Percentiles rank a stretch among this genome's conserved stretches.
Conservation (phyloP, 1,284 basidiomycete species). For the Omphalotus olearius region DNA sequence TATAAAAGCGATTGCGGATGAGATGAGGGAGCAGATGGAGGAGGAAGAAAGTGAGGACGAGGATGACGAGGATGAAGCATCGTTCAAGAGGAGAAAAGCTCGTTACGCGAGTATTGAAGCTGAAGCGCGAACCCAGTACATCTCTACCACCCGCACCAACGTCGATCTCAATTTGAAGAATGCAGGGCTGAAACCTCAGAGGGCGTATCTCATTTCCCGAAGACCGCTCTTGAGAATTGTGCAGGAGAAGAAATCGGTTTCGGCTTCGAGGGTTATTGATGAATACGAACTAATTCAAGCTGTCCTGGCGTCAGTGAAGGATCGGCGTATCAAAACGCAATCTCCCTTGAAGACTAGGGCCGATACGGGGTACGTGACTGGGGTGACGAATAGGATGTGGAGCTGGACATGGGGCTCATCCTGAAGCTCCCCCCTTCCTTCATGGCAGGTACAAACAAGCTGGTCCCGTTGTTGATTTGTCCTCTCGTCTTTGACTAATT, state of each 20-base stretch:
- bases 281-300: constrained; percentile 28
- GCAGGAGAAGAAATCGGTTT: constrained; percentile 17
- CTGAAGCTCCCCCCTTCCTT: no score
- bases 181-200: constrained; percentile 24
- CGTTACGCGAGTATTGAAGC: constrained; percentile 2
- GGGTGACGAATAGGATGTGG: no score
- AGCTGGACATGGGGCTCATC: no score
- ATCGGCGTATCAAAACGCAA: constrained; percentile 4
- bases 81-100: constrained; percentile 1
- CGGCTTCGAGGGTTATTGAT: constrained; percentile 23
- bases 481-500: no score
- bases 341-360: neutral
- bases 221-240: constrained; percentile 15
- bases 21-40: constrained; percentile 24
- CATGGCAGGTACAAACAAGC: no score
- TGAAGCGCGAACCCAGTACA: constrained; percentile 20
- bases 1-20: constrained; percentile 27
- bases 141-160: constrained; percentile 23
- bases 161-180: constrained; percentile 25
- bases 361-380: no score
- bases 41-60: constrained; percentile 15
- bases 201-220: constrained; percentile 27
- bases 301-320: constrained; percentile 7
- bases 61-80: constrained; percentile 3
- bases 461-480: no score